Base-by-base conservation (phyloP, 192 early-diverging fungal genomes). In the Entomortierella beljakovae region DNA sequence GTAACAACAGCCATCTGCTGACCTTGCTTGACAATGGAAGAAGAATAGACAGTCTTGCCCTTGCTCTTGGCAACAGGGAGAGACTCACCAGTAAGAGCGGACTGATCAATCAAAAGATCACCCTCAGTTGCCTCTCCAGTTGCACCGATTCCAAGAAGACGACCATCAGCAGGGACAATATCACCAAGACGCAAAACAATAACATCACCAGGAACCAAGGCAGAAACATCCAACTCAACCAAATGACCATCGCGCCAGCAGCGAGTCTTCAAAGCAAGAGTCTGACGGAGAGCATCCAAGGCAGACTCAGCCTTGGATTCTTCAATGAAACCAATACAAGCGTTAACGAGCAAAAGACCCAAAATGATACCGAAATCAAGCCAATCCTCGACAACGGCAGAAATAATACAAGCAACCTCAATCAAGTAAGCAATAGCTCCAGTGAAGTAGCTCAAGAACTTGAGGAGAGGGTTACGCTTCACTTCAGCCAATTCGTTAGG, bases 281-380 rank as follows among this genome's bases (percentile, higher is more conserved):
- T 97, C 86, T 95, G 93, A 72, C 95, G 95, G 32, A 97, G 88
- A 23, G 96, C 95, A 81, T 97, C 96, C 72, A 97, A 88, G 42
- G 96, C 96, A 20, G 91, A 91, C 62, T 97, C 95, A 53, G 95
- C 95, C 83, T 93, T 92, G 57, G 94, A 90, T 84, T 97, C 96
- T 80, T 97, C 96, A 61, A 93, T 84, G 79, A 92, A 97, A 74
- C 96, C 96, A 75, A 97, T 96, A 60, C 91, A 84, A 37, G 96
- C 96, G 79, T 97, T 97, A 83, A 91, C 88, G 38, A 94, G 82
- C 61, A 95, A 81, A 31, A 95, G 75, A 7, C 84, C 94, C 51
- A 91, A 74, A 63, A 95, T 94, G 66, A 95, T 93, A 70, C 92
- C 91, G 81, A 95, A 92, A 70, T 95, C 91, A 57, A 93, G 61